Evolutionary conservation across 2,329 filamentous ascomycete species (phyloP), one percentile per base, ranked within the genome.

Genomic region (Ascochyta viciae-villosae): DNA sequence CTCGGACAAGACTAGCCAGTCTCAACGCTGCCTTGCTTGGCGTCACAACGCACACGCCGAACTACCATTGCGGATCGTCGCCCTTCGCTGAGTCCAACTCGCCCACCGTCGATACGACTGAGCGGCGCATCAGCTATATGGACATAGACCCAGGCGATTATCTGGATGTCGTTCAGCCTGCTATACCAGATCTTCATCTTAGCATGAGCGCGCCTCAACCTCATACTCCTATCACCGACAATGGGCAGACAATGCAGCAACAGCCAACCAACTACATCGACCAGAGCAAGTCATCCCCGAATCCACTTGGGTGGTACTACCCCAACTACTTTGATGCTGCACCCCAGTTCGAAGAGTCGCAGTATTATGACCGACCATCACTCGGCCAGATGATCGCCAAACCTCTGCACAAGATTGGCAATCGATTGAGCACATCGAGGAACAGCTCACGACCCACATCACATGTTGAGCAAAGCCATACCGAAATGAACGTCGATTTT

Each of bases 121-220:
- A 63, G 26, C 67, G 67, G 29, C 73, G 72, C 35, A 73, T 75
- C 29, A 76, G 73, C 55, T 75, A 73, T 50, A 75, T 76, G 72
- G 73, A 76, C 38, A 51, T 75, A n/a, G 72, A 75, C 55, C 65
- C 69, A 16, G 69, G 63, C 10, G 62, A 70, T 35, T 74, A 63
- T 50, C 48, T 73, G 9, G 65, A 66, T 29, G 62, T 74, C 31
- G 58, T 63, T 1, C 68, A 74, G 22, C 67, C 67, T 24, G 61
- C 61, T 12, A 70, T 73, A 46, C 71, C 71, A 7, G 61, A 66
- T 23, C 54, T 71, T 24, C 63, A 68, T 31, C 62, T 65, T 12
- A 57, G 51, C 39, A 62, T 72, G 48, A 63, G 58, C 44, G 48
- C 63, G 47, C 57, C 65, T 34, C 66, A 65, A 15, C 35, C 58